Base-by-base conservation (phyloP, 225 moss, liverwort and hornwort genomes). In the Marchantia paleacea region DNA sequence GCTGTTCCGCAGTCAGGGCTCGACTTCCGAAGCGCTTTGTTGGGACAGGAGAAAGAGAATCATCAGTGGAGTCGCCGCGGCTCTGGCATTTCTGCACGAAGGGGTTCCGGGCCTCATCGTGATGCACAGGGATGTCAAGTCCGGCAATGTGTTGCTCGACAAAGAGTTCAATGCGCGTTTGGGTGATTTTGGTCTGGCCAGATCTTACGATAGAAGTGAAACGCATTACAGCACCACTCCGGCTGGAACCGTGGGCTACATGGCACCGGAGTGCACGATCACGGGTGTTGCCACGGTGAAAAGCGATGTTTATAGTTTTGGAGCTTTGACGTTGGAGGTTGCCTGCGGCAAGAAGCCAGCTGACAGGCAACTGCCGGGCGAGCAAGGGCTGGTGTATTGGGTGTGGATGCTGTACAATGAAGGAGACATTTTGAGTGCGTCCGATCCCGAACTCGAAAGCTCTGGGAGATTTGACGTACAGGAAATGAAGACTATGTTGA, bases 81-180 rank as follows among this genome's bases (percentile, higher is more conserved):
- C 81, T 4, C 71, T 81, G 16, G 73, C 81, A 7, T 81, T 77
- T 52, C 63, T 85, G 53, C 81, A 85, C 78, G 78, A 78, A 10
- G 81, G 73, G 0, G 72, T 81, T 77, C 29, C 68, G 6, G 77
- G 55, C 9, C 81, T 81, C 39, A 57, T 72, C 19, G 78, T 85
- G 7, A 69, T 85, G 7, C 84, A 85, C 26, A 12, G 84, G 52
- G 84, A 85, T 26, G 81, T 85, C 12, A 81, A 85, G 72, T 65
- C 84, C 55, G 54, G 82, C 24, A 85, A 85, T 61, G 79, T 82
- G 28, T 55, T 85, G 81, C 78, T 85, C 20, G 85, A 85, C 61
- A 12, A 29, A 20, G 71, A 81, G 51, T 81, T 78, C 75, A 85
- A 78, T 58, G 74, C 79, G 24, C 77, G 78, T 0, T 55, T 85